Conservation (phyloP, 2,329 filamentous ascomycete genomes). For the Pseudogymnoascus verrucosus region DNA sequence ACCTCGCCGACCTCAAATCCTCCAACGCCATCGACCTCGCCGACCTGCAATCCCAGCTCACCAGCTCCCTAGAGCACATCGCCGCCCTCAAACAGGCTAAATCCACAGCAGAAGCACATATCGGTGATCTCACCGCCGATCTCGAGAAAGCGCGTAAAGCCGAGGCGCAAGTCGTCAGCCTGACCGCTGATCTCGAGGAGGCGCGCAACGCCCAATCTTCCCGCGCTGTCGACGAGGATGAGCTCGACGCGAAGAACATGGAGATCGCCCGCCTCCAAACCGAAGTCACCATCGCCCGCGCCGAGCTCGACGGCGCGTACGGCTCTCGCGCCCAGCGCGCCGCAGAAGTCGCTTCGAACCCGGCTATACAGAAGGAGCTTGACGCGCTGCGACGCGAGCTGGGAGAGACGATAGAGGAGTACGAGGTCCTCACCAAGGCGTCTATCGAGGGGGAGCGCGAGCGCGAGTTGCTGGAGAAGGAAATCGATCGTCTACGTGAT, state of each 20-base stretch:
- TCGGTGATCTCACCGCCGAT: constrained; percentile 20
- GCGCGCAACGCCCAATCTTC: constrained; percentile 27
- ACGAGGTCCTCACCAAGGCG: constrained; percentile 61
- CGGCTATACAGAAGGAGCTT: constrained; percentile 50
- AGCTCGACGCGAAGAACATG: constrained; percentile 48
- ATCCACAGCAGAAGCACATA: constrained; percentile 19
- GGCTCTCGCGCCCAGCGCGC: constrained; percentile 64
- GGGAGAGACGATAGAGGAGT: constrained; percentile 59
- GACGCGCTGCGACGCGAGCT: constrained; percentile 58
- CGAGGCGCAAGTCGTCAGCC: constrained; percentile 14
- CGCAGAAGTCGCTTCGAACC: constrained; percentile 54
- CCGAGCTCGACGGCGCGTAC: constrained; percentile 91
- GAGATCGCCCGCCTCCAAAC: constrained; percentile 60
- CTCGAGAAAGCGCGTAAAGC: constrained; percentile 18
- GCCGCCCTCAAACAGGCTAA: background rate
- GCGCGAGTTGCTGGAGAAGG: constrained; percentile 53
- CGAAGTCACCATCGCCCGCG: constrained; percentile 81
- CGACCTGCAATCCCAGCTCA: constrained; percentile 23
- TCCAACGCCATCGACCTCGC: no score
- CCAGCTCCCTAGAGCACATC: constrained; percentile 12
- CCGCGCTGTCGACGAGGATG: constrained; percentile 35
- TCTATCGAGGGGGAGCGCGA: constrained; percentile 66
- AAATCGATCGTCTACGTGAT: constrained; percentile 56
- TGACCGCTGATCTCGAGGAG: constrained; percentile 20
- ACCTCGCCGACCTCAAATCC: no score